phyloP scores from a whole-genome alignment of 2,329 filamentous ascomycete species.

The Emergomyces africanus region DNA sequence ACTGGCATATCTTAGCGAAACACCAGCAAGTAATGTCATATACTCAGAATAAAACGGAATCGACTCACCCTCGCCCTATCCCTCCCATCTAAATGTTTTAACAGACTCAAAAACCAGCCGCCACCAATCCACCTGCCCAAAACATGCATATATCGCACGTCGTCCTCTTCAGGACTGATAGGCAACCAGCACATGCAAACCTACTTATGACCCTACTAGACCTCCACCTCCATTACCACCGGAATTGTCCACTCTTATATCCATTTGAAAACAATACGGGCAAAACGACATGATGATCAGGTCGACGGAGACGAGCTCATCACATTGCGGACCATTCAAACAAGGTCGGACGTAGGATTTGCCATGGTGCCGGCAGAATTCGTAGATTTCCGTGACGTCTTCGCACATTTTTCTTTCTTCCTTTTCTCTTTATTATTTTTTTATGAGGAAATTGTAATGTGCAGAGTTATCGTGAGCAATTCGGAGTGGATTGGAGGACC shows the following conservation, averaged over 20 bases:
- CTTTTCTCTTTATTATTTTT: too few relatives aligned
- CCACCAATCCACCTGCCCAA: neutral
- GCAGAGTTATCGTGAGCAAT: neutral
- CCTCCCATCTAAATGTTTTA: neutral
- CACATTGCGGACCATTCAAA: slow-evolving; percentile 1
- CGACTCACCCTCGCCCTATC: neutral
- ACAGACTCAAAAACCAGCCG: neutral
- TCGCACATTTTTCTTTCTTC: slow-evolving; percentile 3
- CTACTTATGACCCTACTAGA: neutral
- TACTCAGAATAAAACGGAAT: neutral
- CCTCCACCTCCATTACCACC: neutral
- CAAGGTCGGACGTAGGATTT: slow-evolving; percentile 4
- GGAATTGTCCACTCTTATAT: neutral
- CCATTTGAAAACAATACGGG: neutral
- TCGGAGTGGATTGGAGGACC: neutral
- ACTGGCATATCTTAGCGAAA: too few relatives aligned
- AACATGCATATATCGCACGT: neutral
- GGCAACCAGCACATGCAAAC: neutral
- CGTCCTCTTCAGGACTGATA: neutral
- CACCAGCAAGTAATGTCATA: neutral
- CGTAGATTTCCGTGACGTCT: slow-evolving; percentile 7
- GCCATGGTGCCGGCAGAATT: slow-evolving; percentile 9
- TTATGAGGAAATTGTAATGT: neutral
- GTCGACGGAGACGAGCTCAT: slow-evolving; percentile 3
- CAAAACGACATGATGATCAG: slow-evolving; percentile 8